Evolutionary conservation across 345 rosid species (phyloP).

Genomic region (Reutealis trisperma): DNA sequence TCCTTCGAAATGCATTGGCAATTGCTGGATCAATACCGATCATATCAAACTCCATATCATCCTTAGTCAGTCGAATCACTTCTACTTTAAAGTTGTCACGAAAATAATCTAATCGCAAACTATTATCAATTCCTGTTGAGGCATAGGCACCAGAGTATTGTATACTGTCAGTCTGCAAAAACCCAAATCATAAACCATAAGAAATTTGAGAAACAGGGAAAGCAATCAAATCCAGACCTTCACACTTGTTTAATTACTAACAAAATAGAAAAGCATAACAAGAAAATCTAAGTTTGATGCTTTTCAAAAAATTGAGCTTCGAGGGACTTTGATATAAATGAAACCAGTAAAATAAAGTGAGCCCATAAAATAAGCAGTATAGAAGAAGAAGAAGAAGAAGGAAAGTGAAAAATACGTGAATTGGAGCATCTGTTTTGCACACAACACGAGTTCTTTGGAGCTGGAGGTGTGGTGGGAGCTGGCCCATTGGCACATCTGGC

Average conservation of each 20-base stretch:
- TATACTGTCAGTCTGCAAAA: constrained; percentile 59
- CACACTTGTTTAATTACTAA: neutral
- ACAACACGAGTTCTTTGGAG: constrained; percentile 66
- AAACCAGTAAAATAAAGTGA: neutral
- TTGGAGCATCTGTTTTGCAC: constrained; percentile 72
- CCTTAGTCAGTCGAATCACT: constrained; percentile 45
- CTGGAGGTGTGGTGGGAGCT: constrained; percentile 75
- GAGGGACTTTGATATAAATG: neutral
- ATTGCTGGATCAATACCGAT: constrained; percentile 76
- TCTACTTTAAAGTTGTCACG: constrained; percentile 58
- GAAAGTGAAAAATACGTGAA: constrained; percentile 45
- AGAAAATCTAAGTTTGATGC: neutral
- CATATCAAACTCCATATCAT: constrained; percentile 85
- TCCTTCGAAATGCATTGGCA: constrained; percentile 92
- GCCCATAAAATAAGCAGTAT: neutral
- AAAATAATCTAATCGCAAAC: constrained; percentile 53
- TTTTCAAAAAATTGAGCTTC: neutral
- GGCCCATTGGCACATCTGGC: constrained; percentile 65
- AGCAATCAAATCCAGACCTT: neutral
- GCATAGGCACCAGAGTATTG: constrained; percentile 86
- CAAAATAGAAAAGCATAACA: neutral
- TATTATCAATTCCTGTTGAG: constrained; percentile 67
- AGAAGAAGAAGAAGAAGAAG: constrained; percentile 2
- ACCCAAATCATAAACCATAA: constrained; percentile 17
- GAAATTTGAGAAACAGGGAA: neutral